phyloP scores from a whole-genome alignment of 345 rosid genomes.

The Anacardium occidentale region DNA sequence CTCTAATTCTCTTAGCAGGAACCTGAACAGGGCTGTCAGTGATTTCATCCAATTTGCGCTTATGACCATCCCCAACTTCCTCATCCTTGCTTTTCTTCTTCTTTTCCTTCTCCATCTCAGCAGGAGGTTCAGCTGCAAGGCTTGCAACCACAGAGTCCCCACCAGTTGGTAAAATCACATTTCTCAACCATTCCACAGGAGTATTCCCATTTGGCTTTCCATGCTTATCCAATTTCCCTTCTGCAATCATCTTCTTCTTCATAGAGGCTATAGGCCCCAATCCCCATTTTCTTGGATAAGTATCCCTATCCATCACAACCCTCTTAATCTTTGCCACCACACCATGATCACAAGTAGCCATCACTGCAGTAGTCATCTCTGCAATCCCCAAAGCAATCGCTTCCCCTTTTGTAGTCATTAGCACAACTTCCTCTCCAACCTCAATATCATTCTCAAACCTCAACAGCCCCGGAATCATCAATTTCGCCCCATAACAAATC shows the following conservation, averaged over 20 bases:
- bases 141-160: conserved; percentile 66
- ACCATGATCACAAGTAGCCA: conserved; percentile 91
- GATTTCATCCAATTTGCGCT: conserved; percentile 52
- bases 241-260: conserved; percentile 78
- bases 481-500: conserved; percentile 84
- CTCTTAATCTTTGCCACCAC: conserved; percentile 90
- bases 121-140: conserved; percentile 49
- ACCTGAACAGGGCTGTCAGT: conserved; percentile 33
- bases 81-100: conserved; percentile 37
- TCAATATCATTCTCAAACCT: conserved; percentile 86
- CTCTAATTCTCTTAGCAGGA: conserved; percentile 53
- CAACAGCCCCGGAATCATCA: conserved; percentile 81
- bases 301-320: conserved; percentile 93
- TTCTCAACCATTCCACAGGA: conserved; percentile 73
- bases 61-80: conserved; percentile 23
- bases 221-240: conserved; percentile 77
- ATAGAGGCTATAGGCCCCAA: conserved; percentile 73
- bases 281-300: conserved; percentile 92
- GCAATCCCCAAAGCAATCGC: conserved; percentile 84
- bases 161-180: conserved; percentile 60
- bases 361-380: conserved; percentile 89
- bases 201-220: conserved; percentile 76
- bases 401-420: conserved; percentile 94
- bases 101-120: conserved; percentile 8
- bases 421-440: conserved; percentile 75